phyloP scores from a whole-genome alignment of 352 stramenopile genomes.

The Phytophthora pistaciae region DNA sequence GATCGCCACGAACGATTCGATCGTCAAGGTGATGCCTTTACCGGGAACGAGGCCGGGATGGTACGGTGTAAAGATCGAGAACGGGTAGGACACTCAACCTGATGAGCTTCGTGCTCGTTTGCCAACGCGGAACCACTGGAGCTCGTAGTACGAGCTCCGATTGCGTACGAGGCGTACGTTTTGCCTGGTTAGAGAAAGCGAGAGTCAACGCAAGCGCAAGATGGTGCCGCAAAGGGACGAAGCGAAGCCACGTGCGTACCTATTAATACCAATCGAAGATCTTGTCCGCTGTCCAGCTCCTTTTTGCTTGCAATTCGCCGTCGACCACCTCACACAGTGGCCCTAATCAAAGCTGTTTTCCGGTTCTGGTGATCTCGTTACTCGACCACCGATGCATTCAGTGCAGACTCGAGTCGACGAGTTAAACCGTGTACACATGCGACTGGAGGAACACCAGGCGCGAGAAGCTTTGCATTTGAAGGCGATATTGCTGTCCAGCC shows the following conservation, averaged over 20 bases:
- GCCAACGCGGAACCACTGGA: background rate
- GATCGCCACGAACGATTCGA: background rate
- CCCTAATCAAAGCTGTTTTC: too few relatives aligned
- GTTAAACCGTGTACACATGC: too few relatives aligned
- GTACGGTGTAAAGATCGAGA: background rate
- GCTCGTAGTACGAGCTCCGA: background rate
- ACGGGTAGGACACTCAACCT: background rate
- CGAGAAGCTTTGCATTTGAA: background rate
- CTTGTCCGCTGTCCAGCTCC: too few relatives aligned
- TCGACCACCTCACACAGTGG: too few relatives aligned
- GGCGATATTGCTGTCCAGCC: too few relatives aligned
- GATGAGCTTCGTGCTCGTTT: background rate
- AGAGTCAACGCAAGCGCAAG: background rate
- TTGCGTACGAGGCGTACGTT: too few relatives aligned
- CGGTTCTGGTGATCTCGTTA: too few relatives aligned
- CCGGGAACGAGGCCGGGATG: background rate
- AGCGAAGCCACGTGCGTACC: background rate
- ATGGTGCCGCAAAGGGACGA: background rate
- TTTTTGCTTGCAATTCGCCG: too few relatives aligned
- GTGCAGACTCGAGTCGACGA: too few relatives aligned
- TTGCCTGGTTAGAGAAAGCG: background rate
- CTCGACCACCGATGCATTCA: too few relatives aligned
- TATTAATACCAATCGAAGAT: too few relatives aligned
- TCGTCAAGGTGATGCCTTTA: background rate
- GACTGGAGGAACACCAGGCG: background rate